Evolutionary conservation across 331 rosid genomes (phyloP), one percentile per base, ranked within the genome.

Genomic region (Quercus tomentella): DNA sequence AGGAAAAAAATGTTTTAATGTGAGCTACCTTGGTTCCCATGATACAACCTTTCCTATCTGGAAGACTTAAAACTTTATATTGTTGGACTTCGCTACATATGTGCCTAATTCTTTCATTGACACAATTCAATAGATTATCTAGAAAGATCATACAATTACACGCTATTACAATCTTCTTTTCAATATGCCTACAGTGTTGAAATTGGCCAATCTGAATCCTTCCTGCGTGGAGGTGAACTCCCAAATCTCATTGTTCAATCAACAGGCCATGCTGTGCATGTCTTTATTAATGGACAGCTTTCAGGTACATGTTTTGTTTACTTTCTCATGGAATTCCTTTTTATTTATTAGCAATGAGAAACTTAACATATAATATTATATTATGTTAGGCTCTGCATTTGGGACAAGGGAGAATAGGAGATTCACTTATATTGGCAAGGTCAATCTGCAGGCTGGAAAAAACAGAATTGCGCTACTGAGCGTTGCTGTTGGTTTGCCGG

Each of bases 401-500:
- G 99, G 99, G 82, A 85, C 98, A 10, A 88, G 99, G 89, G 89
- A 88, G 86, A 83, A 77, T 77, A 87, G 97, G 89, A 93, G 95
- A 83, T 89, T 96, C 87, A 93, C 82, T 60, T 96, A 92, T 78
- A 93, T 76, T 18, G 98, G 97, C 67, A 77, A 90, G 58, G 92
- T 88, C 72, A 89, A 93, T 82, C 91, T 96, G 70, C 95, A 33
- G 66, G 86, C 98, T 1, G 98, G 99, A 82, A 88, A 76, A 70
- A 96, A 96, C 95, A 90, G 76, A 81, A 87, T 96, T 79, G 97
- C 98, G 22, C 87, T 96, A 63, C 91, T 96, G 77, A 96, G 99
- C 70, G 97, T 96, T 82, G 97, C 99, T 56, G 93, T 96, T 76
- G 99, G 99, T 67, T 91, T 96, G 83, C 99, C 93, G 31, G 99